Conservation (phyloP, 2,329 filamentous ascomycete species). For the Xylariaceae sp. region DNA sequence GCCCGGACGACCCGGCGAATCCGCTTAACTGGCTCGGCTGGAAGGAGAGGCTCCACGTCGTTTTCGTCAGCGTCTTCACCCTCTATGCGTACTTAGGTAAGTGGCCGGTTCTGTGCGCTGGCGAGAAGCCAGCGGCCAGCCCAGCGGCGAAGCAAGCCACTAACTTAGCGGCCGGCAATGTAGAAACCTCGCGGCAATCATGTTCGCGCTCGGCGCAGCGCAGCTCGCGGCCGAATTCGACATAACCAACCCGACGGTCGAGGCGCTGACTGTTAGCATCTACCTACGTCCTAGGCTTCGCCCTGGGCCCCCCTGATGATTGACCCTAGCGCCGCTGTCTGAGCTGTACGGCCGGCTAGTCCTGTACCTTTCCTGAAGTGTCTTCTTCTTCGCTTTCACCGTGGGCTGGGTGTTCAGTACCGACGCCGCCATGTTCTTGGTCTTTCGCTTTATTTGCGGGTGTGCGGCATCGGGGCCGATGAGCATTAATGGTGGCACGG, state of each 20-base stretch:
- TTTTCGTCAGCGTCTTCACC: slow-evolving; percentile 27
- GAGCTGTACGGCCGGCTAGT: slow-evolving; percentile 40
- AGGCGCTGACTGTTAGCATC: slow-evolving; percentile 46
- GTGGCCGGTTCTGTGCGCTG: not conserved
- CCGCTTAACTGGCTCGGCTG: slow-evolving; percentile 60
- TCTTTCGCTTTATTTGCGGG: slow-evolving; percentile 45
- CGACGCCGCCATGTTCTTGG: slow-evolving; percentile 32
- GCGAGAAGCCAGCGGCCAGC: not conserved
- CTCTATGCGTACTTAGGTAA: slow-evolving; percentile 21
- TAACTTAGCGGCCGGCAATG: not conserved
- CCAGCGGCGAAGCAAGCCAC: not conserved
- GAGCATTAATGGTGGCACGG: slow-evolving; percentile 46
- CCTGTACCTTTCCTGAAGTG: slow-evolving; percentile 35
- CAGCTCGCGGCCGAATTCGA: slow-evolving; percentile 45
- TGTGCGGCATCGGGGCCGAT: slow-evolving; percentile 19
- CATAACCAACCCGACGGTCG: slow-evolving; percentile 5
- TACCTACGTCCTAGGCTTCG: slow-evolving; percentile 48
- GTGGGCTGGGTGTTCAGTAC: slow-evolving; percentile 31
- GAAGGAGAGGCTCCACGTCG: slow-evolving; percentile 29
- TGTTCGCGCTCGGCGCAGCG: slow-evolving; percentile 48
- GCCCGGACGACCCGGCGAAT: slow-evolving; percentile 50
- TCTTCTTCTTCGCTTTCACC: slow-evolving; percentile 30
- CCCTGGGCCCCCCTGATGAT: slow-evolving; percentile 40
- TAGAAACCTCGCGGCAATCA: slow-evolving; percentile 28
- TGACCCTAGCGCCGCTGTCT: slow-evolving; percentile 39